Evolutionary conservation across 176 grass and related monocot genomes (phyloP).

Genomic region (Thinopyrum elongatum): DNA sequence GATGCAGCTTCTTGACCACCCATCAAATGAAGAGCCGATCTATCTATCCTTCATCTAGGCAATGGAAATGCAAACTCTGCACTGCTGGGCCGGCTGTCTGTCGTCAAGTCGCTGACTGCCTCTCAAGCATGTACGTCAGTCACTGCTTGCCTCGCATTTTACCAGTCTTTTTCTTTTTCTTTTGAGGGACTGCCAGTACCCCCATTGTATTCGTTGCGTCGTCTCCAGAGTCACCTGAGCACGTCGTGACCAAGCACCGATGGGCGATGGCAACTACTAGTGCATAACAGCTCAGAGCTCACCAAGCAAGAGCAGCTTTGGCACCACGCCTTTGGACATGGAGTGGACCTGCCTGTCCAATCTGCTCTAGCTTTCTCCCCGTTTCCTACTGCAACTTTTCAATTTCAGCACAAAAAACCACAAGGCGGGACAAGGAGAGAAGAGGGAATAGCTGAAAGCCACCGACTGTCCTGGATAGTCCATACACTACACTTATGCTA

Average conservation of each 20-base stretch:
- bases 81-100: not conserved
- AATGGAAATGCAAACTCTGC: not conserved
- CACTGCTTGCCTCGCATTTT: conserved; percentile 3
- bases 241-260: not conserved
- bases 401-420: conserved; percentile 2
- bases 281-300: conserved; percentile 35
- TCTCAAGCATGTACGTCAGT: not conserved
- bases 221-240: not conserved
- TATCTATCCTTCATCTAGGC: not conserved
- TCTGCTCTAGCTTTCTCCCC: conserved; percentile 7
- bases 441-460: not conserved
- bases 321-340: not conserved
- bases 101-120: not conserved
- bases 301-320: conserved; percentile 28
- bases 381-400: not conserved
- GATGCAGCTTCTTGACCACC: conserved; percentile 3
- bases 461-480: not conserved
- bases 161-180: not conserved
- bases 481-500: too few relatives aligned
- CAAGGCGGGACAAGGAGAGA: conserved; percentile 13
- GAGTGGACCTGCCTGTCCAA: not conserved
- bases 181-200: not conserved
- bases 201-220: not conserved
- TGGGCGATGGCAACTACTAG: not conserved
- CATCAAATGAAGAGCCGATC: conserved; percentile 3